A percentile compares a stretch with the other conserved stretches of the same genome.
Evolutionary conservation across 2,329 filamentous ascomycete species (phyloP).

Genomic region (Colletotrichum tabaci): DNA sequence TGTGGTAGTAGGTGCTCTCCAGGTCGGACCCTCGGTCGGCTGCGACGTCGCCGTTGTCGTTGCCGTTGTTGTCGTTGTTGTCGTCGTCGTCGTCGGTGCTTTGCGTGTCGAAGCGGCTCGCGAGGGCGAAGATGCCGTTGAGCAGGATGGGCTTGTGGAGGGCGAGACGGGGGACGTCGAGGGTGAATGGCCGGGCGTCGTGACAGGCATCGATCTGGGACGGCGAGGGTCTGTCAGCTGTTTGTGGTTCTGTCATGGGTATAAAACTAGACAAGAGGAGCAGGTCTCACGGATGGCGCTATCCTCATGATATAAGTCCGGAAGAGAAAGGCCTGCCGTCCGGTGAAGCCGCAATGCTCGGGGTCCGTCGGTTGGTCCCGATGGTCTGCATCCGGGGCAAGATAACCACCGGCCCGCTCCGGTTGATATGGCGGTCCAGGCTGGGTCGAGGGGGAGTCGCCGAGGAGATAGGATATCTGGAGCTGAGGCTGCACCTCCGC

Average conservation of each 20-base stretch:
- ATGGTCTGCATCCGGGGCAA: conserved; percentile 4
- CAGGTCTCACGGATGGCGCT: conserved; percentile 23
- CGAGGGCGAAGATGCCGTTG: conserved; percentile 62
- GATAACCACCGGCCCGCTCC: conserved; percentile 1
- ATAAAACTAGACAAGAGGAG: background rate
- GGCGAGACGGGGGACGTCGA: conserved; percentile 62
- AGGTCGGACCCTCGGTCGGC: conserved; percentile 49
- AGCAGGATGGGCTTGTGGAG: conserved; percentile 61
- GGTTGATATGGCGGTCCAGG: conserved; percentile 3
- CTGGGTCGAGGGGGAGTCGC: conserved; percentile 25
- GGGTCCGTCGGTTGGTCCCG: background rate
- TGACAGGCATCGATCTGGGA: conserved; percentile 37
- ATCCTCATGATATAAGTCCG: conserved; percentile 38
- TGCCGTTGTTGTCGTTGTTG: too few relatives aligned
- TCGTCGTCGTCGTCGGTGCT: conserved; percentile 47
- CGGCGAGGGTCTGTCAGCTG: background rate
- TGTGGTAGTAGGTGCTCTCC: conserved; percentile 60
- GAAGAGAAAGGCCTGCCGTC: conserved; percentile 30
- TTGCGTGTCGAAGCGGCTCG: conserved; percentile 61
- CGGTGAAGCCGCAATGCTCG: conserved; percentile 26
- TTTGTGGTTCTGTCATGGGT: too few relatives aligned
- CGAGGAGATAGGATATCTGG: conserved; percentile 31
- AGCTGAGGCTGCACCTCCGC: conserved; percentile 30
- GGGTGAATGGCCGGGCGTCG: conserved; percentile 56
- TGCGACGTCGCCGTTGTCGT: too few relatives aligned